These are phyloP conservation scores for Tuber magnatum DNA, from an alignment of 495 filamentous ascomycete species.

Conservation along the genomic window DNA sequence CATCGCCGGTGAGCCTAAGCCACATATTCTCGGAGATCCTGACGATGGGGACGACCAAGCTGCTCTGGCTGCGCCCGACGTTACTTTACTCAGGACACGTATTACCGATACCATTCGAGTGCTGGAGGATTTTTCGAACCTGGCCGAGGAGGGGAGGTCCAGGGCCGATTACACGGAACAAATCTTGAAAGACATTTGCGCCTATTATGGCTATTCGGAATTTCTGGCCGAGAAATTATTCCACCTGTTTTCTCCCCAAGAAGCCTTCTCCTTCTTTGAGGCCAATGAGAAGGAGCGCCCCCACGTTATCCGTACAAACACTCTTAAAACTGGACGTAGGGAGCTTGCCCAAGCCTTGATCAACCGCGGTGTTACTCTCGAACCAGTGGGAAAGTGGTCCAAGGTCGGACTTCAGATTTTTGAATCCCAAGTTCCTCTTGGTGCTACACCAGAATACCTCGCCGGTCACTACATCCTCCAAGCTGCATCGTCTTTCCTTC, in stretches of 20 bases:
- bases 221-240: conserved; percentile 81
- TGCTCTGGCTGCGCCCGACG: conserved; percentile 62
- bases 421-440: conserved; percentile 86
- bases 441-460: conserved; percentile 94
- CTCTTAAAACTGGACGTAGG: conserved; percentile 81
- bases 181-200: conserved; percentile 83
- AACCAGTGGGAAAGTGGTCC: conserved; percentile 97
- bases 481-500: conserved; percentile 92
- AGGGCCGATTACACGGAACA: conserved; percentile 80
- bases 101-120: conserved; percentile 92
- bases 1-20: conserved; percentile 66
- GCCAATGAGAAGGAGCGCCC: conserved; percentile 90
- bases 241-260: conserved; percentile 82
- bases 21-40: conserved; percentile 59
- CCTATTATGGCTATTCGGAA: conserved; percentile 62
- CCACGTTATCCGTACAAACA: conserved; percentile 85
- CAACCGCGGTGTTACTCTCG: conserved; percentile 91
- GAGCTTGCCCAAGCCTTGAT: conserved; percentile 91
- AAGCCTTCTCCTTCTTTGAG: conserved; percentile 98
- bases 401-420: conserved; percentile 96
- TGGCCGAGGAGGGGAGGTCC: conserved; percentile 68
- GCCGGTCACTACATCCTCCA: conserved; percentile 97
- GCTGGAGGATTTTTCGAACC: conserved; percentile 73
- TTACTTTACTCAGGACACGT: conserved; percentile 79
- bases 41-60: conserved; percentile 49